Percentiles rank a stretch among this genome's conserved stretches.
phyloP scores from a whole-genome alignment of 371 early-diverging fungal genomes.

The Mucor plumbeus region DNA sequence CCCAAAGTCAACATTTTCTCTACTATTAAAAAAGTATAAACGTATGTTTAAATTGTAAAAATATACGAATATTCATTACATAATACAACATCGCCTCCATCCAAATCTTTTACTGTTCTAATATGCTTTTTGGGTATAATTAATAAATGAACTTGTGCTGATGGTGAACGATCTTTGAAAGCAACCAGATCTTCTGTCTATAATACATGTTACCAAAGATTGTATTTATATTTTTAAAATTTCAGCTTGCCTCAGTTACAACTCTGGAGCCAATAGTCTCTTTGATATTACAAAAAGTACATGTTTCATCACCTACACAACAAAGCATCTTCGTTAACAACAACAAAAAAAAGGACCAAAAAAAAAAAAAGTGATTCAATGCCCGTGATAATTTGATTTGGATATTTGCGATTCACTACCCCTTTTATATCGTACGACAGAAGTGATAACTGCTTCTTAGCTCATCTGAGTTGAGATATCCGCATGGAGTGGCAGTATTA shows the following conservation, averaged over 20 bases:
- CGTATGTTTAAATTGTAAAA: neutral
- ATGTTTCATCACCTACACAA: slow-evolving; percentile 11
- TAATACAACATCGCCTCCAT: slow-evolving; percentile 47
- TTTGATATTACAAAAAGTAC: slow-evolving; percentile 26
- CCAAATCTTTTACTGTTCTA: slow-evolving; percentile 40
- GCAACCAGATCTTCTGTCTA: slow-evolving; percentile 60
- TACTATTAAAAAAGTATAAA: slow-evolving; percentile 24
- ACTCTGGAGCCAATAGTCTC: slow-evolving; percentile 13
- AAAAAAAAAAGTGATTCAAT: slow-evolving; percentile 2
- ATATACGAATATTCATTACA: slow-evolving; percentile 46
- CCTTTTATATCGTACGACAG: no score
- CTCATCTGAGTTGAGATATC: no score
- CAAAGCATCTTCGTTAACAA: slow-evolving; percentile 5
- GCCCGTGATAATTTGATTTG: neutral
- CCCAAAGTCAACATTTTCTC: slow-evolving; percentile 53
- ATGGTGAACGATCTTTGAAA: slow-evolving; percentile 66
- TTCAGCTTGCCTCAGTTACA: slow-evolving; percentile 18
- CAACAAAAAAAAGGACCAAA: no score
- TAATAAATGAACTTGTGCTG: slow-evolving; percentile 56
- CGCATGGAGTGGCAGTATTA: no score
- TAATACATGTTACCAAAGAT: neutral
- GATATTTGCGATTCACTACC: neutral
- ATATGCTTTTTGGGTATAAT: slow-evolving; percentile 62
- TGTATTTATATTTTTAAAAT: no score
- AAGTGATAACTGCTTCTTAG: no score